Evolutionary conservation across 805 yeast species (phyloP).

Genomic region (Myxozyma vanderwaltii): DNA sequence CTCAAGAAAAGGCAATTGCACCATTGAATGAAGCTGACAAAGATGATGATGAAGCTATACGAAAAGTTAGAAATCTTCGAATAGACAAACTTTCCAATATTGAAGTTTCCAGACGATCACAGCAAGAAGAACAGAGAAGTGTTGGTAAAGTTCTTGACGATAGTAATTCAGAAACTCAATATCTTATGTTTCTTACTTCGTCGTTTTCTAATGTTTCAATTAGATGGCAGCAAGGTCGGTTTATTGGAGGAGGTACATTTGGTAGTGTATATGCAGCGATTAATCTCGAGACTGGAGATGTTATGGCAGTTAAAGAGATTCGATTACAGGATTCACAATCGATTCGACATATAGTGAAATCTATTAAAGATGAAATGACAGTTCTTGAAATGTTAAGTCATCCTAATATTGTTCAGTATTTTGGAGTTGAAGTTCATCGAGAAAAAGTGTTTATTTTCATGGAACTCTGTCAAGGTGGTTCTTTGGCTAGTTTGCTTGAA

Average conservation of each 20-base stretch:
- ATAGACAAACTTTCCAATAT: constrained; percentile 64
- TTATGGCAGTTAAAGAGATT: constrained; percentile 96
- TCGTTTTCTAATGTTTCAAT: constrained; percentile 86
- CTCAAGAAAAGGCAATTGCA: constrained; percentile 45
- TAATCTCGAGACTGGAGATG: constrained; percentile 90
- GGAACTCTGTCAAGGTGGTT: constrained; percentile 98
- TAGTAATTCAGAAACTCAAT: constrained; percentile 82
- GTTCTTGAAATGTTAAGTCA: constrained; percentile 92
- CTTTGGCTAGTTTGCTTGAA: constrained; percentile 78
- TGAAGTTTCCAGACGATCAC: constrained; percentile 57
- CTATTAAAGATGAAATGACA: constrained; percentile 94
- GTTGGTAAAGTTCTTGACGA: constrained; percentile 91
- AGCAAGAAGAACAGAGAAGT: constrained; percentile 50
- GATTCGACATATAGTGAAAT: constrained; percentile 78
- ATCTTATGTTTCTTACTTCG: constrained; percentile 81
- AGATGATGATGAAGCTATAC: constrained; percentile 55
- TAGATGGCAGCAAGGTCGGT: constrained; percentile 95
- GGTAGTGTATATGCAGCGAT: constrained; percentile 93
- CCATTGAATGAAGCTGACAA: constrained; percentile 47
- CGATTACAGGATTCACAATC: constrained; percentile 85
- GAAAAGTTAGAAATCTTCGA: constrained; percentile 66
- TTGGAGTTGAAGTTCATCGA: constrained; percentile 95
- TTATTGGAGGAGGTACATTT: constrained; percentile 93
- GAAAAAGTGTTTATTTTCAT: constrained; percentile 93
- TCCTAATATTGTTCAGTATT: constrained; percentile 94